Percentiles rank a stretch among this genome's conserved stretches.
These are phyloP conservation scores for Crotalaria pallida DNA, from an alignment of 306 rosid genomes.

Conservation along the genomic window DNA sequence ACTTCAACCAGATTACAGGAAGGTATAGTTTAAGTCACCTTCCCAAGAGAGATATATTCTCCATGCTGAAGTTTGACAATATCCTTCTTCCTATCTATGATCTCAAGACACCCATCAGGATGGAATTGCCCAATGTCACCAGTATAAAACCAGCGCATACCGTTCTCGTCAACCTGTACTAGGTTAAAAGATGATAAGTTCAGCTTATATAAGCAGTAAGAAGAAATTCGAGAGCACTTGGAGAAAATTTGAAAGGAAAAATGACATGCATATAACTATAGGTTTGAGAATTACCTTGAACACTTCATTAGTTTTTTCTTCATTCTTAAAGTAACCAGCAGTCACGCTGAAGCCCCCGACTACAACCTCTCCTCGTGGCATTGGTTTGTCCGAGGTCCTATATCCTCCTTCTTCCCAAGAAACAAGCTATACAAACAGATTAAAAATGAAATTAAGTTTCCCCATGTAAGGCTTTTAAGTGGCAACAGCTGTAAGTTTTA, in stretches of 20 bases:
- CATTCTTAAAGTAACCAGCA: slow-evolving; percentile 84
- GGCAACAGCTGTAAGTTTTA: neutral
- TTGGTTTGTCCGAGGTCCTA: slow-evolving; percentile 72
- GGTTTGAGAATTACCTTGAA: slow-evolving; percentile 54
- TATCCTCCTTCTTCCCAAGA: slow-evolving; percentile 97
- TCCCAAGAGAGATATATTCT: slow-evolving; percentile 88
- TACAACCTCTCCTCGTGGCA: slow-evolving; percentile 92
- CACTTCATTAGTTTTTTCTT: slow-evolving; percentile 76
- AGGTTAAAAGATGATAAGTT: slow-evolving; percentile 3
- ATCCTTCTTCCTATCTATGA: slow-evolving; percentile 90
- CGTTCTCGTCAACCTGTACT: slow-evolving; percentile 69
- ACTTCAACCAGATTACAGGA: neutral
- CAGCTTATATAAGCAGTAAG: slow-evolving; percentile 7
- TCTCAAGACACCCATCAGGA: slow-evolving; percentile 90
- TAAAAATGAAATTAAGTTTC: slow-evolving; percentile 19
- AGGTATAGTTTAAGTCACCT: slow-evolving; percentile 42
- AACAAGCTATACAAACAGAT: slow-evolving; percentile 60
- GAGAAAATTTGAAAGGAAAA: slow-evolving; percentile 5
- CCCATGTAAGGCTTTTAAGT: neutral
- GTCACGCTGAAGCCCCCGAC: slow-evolving; percentile 74
- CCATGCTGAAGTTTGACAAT: slow-evolving; percentile 98
- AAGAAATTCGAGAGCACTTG: neutral
- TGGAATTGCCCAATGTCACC: slow-evolving; percentile 82
- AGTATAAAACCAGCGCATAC: slow-evolving; percentile 81
- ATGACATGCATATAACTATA: neutral